Percentiles rank a stretch among this genome's conserved stretches.
phyloP scores from a whole-genome alignment of 2,329 filamentous ascomycete genomes.

The Penicillium digitatum region DNA sequence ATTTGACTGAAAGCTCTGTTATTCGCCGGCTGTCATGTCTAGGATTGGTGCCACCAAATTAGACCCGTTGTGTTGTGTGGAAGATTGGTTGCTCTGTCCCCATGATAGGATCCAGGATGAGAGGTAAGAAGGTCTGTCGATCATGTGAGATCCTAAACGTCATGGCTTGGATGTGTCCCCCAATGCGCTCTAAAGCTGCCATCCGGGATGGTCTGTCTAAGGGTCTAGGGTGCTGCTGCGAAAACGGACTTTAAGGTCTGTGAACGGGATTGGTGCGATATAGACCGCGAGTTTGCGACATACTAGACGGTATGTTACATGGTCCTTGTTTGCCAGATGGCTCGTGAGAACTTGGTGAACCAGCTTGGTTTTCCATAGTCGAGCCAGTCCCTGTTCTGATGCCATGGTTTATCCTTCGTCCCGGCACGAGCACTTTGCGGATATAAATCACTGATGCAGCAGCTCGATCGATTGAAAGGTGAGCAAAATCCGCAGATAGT shows the following conservation, averaged over 20 bases:
- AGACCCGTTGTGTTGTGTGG: slow-evolving; percentile 68
- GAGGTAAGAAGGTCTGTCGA: slow-evolving; percentile 74
- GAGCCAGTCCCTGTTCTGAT: slow-evolving; percentile 27
- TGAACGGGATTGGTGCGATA: slow-evolving; percentile 40
- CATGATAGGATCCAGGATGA: slow-evolving; percentile 72
- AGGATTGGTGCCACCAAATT: slow-evolving; percentile 44
- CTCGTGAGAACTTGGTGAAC: slow-evolving; percentile 33
- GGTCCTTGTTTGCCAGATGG: slow-evolving; percentile 30
- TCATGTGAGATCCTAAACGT: slow-evolving; percentile 74
- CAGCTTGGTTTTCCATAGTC: slow-evolving; percentile 39
- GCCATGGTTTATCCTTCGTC: neutral
- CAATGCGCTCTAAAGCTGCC: slow-evolving; percentile 69
- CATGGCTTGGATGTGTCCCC: slow-evolving; percentile 71
- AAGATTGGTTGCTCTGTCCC: slow-evolving; percentile 76
- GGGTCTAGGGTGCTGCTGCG: slow-evolving; percentile 67
- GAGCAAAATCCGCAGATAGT: neutral
- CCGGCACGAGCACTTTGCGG: neutral
- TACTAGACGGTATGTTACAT: slow-evolving; percentile 36
- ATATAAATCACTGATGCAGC: neutral
- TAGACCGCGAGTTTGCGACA: slow-evolving; percentile 34
- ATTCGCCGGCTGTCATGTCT: slow-evolving; percentile 78
- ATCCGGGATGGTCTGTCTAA: slow-evolving; percentile 72
- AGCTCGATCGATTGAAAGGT: neutral
- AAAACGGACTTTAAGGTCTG: slow-evolving; percentile 46
- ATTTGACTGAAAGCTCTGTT: slow-evolving; percentile 75